Evolutionary conservation across 495 filamentous ascomycete species (phyloP), one percentile per base, ranked within the genome.

Genomic region (Hamigera avellanea): DNA sequence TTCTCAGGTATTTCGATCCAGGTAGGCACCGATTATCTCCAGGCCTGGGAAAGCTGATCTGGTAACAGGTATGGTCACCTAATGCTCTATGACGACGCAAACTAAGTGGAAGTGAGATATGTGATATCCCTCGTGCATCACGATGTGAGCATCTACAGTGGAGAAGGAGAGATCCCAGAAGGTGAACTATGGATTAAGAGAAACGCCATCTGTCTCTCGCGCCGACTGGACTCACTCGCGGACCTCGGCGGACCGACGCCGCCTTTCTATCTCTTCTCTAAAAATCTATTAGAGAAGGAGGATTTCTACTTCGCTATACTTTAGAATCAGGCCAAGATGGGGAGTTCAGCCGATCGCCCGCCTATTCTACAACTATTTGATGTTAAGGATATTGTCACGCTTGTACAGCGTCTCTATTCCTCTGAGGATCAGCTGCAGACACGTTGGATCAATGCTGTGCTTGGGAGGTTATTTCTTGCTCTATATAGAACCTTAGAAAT

Each of bases 261-360:
- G 39, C 89, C 93, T 0, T 96, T 94, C 57, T 96, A 75, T 52
- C 61, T 98, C 1, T 98, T 95, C 56, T 93, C 86, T 0, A 84
- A 95, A 34, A 93, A 93, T 43, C 80, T 83, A 48, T 93, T 86
- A 0, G 83, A 89, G 14, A 96, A 98, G 59, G 91, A 98, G 53
- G 91, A 98, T 45, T 96, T 98, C 63, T 98, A 98, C 56, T 84
- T 93, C 54, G 83, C 88, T 13, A 69, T 98, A 44, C 69, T 98
- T 12, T 73, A 81, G 41, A 91, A 87, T 42, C 85, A 93, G 50
- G 77, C 85, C 32, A 78, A 75, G 46, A 66, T 69, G 14, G 62
- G 72, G 36, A 59, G 73, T 28, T 61, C 68, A 6, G 57, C 65
- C 14, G 66, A 75, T 33, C 66, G 64, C 9, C 72, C 79, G 0